A percentile compares a stretch with the other conserved stretches of the same genome.
Evolutionary conservation across 176 grass and related monocot genomes (phyloP).

Genomic region (Phoenix dactylifera): DNA sequence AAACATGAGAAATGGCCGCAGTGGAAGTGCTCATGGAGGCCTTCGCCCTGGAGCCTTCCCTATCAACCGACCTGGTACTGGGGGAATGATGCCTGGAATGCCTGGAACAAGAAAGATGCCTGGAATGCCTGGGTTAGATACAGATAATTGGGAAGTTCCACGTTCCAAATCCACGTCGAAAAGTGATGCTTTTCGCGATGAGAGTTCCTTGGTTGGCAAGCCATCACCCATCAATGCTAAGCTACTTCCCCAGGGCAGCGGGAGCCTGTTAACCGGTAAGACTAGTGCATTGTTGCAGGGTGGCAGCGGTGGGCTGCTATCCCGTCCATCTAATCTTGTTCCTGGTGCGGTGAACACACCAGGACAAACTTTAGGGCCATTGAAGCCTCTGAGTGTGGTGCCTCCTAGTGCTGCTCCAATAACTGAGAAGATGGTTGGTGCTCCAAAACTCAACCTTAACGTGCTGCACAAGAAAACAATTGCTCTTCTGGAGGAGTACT

Average conservation of each 20-base stretch:
- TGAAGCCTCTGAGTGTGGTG: conserved; percentile 29
- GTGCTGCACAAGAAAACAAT: conserved; percentile 74
- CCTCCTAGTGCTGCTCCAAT: conserved; percentile 20
- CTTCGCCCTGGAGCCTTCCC: conserved; percentile 56
- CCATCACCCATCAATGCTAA: conserved; percentile 44
- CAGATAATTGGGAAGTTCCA: conserved; percentile 90
- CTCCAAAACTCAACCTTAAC: conserved; percentile 27
- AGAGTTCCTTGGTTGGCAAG: conserved; percentile 28
- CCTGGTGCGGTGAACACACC: conserved; percentile 15
- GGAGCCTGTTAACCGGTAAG: conserved; percentile 57
- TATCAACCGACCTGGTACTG: conserved; percentile 50
- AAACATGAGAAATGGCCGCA: conserved; percentile 62
- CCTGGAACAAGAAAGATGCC: conserved; percentile 95
- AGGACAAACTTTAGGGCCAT: conserved; percentile 31
- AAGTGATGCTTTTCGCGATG: conserved; percentile 35
- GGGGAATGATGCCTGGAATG: conserved; percentile 99
- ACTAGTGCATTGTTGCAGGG: conserved; percentile 53
- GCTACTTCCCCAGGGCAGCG: conserved; percentile 75
- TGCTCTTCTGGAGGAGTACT: conserved; percentile 93
- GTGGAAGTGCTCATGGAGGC: conserved; percentile 24
- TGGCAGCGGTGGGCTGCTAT: conserved; percentile 24
- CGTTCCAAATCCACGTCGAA: conserved; percentile 70
- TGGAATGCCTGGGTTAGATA: conserved; percentile 84
- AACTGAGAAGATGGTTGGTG: conserved; percentile 22
- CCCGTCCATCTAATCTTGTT: conserved; percentile 26